Conservation (phyloP, 495 filamentous ascomycete genomes). For the Clohesyomyces aquaticus region DNA sequence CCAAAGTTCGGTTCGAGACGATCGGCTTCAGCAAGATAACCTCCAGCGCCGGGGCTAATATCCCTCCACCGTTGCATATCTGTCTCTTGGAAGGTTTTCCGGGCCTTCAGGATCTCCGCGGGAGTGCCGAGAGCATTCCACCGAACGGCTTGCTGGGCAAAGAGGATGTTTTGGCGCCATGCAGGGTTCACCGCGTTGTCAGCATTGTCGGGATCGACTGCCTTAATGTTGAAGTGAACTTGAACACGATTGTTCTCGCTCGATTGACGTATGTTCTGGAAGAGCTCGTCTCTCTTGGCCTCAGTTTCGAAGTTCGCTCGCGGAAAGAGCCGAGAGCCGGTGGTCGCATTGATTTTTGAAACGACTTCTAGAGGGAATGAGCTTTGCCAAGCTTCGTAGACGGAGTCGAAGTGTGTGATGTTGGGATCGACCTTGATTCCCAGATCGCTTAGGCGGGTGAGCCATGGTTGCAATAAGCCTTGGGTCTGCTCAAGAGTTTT, state of each 20-base stretch:
- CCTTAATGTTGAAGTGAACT: conserved; percentile 37
- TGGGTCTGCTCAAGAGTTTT: conserved; percentile 26
- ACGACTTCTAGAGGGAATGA: conserved; percentile 27
- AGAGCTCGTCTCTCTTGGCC: conserved; percentile 30
- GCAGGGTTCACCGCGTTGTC: conserved; percentile 40
- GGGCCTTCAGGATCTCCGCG: conserved; percentile 19
- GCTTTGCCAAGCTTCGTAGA: conserved; percentile 31
- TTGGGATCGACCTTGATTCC: conserved; percentile 31
- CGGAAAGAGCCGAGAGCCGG: conserved; percentile 33
- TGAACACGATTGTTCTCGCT: conserved; percentile 32
- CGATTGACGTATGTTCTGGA: conserved; percentile 21
- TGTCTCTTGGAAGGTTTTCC: conserved; percentile 25
- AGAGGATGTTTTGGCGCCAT: conserved; percentile 33
- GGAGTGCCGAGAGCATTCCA: conserved; percentile 32
- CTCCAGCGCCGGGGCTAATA: conserved; percentile 34
- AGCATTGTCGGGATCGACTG: conserved; percentile 28
- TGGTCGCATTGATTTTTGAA: conserved; percentile 23
- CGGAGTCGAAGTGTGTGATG: conserved; percentile 28
- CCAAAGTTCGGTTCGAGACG: conserved; percentile 33
- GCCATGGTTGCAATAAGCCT: conserved; percentile 29
- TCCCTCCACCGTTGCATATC: conserved; percentile 36
- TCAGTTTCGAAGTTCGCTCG: conserved; percentile 32
- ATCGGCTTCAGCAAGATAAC: conserved; percentile 37
- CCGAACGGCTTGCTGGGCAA: conserved; percentile 33
- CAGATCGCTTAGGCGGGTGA: conserved; percentile 24